Evolutionary conservation across 176 grass and related monocot genomes (phyloP), one percentile per base, ranked within the genome.

Genomic region (Ampelocalamus luodianensis): DNA sequence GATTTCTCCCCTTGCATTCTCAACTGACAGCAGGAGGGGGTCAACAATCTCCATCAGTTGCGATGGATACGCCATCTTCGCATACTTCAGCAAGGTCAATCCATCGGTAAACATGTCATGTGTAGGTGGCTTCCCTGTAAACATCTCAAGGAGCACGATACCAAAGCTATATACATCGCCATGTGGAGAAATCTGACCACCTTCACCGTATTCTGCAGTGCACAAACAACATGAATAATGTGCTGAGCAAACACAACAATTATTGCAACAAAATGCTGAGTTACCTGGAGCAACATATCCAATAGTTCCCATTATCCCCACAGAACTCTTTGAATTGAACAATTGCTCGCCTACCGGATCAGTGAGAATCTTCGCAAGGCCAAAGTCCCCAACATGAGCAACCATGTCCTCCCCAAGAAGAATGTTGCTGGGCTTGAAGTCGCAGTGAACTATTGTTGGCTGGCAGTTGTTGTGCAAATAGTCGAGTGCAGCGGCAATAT

Each of bases 231-330:
- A 81, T 55, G 22, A 54, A 48, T 50, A 68, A 78, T 59, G n/a
- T 29, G 37, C 43, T n/a, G 11, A 9, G 74, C 6, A 62, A 54
- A 48, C 26, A 29, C 60, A 61, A 5, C 23, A 64, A 45, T 18
- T 32, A 4, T 24, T 79, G 26, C 22, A 51, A 46, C 15, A 16
- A 16, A 80, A 51, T 60, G 18, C 37, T 67, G 29, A 69, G 59
- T 68, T 85, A 93, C 91, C 91, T 74, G 91, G 72, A 78, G 85
- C 65, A 68, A 88, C 55, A 51, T 93, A 93, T 69, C 91, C 88
- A 74, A 93, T 90, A 16, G 88, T 64, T 58, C 91, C 91, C 77
- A 85, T 48, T 48, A 48, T 48, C 45, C 12, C 85, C 8, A 81
- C 9, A 15, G 78, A 68, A 65, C 87, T 89, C 54, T 32, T 29